Conservation (phyloP, 306 rosid species). For the Boehmeria nivea region DNA sequence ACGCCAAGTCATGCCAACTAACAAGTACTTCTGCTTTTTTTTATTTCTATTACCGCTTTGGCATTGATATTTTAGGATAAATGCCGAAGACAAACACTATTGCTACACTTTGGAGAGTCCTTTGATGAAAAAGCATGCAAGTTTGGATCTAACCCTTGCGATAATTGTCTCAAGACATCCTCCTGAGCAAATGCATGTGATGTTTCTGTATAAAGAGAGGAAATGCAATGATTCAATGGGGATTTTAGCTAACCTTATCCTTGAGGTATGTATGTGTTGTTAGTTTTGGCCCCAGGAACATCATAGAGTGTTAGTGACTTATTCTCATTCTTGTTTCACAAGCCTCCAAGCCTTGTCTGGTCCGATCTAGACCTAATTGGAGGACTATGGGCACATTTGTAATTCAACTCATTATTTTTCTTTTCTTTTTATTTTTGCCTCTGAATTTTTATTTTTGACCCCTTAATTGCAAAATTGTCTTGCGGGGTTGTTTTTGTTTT, state of each 20-base stretch:
- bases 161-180: constrained; percentile 47
- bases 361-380: neutral
- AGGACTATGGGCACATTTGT: constrained; percentile 2
- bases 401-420: neutral
- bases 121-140: constrained; percentile 65
- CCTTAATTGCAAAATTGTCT: neutral
- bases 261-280: constrained; percentile 1
- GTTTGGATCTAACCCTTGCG: constrained; percentile 77
- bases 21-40: too few species aligned
- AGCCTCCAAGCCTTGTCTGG: constrained; percentile 14
- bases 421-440: neutral
- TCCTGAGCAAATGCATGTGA: constrained; percentile 26
- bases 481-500: neutral
- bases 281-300: constrained; percentile 11
- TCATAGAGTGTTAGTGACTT: constrained; percentile 2
- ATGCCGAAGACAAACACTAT: constrained; percentile 82
- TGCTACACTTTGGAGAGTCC: constrained; percentile 81
- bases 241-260: constrained; percentile 5
- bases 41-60: neutral
- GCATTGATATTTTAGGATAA: constrained; percentile 45
- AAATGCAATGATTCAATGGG: constrained; percentile 8
- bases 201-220: neutral
- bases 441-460: neutral
- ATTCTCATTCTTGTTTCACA: constrained; percentile 1
- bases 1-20: constrained; percentile 5